Evolutionary conservation across 2,329 filamentous ascomycete species (phyloP).

Genomic region (Aspergillus nomiae): DNA sequence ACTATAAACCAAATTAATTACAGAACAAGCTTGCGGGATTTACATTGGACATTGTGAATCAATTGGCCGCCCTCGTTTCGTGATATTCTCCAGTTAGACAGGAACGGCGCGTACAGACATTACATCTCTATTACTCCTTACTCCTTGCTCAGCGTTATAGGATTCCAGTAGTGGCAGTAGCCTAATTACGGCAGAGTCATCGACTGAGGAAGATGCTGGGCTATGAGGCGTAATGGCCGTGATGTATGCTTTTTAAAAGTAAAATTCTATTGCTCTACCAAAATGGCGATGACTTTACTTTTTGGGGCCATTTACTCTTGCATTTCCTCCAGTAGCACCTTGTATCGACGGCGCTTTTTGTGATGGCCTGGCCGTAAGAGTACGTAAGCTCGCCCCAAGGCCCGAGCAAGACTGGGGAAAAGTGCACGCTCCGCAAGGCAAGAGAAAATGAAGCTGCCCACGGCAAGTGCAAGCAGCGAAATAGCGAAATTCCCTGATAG

Average conservation of each 20-base stretch:
- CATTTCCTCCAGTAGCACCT: slow-evolving; percentile 73
- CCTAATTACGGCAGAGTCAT: background rate
- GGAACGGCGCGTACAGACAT: background rate
- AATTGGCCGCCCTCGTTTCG: background rate
- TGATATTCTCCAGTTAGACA: background rate
- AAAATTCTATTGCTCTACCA: background rate
- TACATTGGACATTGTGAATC: background rate
- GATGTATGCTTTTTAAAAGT: background rate
- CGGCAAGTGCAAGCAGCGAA: slow-evolving; percentile 70
- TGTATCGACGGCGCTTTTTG: slow-evolving; percentile 88
- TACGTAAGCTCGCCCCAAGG: slow-evolving; percentile 64
- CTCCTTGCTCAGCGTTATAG: background rate
- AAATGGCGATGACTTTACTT: background rate
- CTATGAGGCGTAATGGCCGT: background rate
- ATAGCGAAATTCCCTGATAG: slow-evolving; percentile 73
- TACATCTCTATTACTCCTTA: background rate
- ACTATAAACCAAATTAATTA: background rate
- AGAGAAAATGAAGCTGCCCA: slow-evolving; percentile 67
- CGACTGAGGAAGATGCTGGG: background rate
- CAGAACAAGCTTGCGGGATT: background rate
- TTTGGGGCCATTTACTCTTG: slow-evolving; percentile 23
- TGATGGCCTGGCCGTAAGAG: slow-evolving; percentile 57
- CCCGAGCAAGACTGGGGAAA: slow-evolving; percentile 68
- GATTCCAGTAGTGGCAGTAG: background rate
- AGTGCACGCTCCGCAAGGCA: slow-evolving; percentile 72